Conservation (phyloP, 1,284 basidiomycete genomes). For the Thelephora terrestris region DNA sequence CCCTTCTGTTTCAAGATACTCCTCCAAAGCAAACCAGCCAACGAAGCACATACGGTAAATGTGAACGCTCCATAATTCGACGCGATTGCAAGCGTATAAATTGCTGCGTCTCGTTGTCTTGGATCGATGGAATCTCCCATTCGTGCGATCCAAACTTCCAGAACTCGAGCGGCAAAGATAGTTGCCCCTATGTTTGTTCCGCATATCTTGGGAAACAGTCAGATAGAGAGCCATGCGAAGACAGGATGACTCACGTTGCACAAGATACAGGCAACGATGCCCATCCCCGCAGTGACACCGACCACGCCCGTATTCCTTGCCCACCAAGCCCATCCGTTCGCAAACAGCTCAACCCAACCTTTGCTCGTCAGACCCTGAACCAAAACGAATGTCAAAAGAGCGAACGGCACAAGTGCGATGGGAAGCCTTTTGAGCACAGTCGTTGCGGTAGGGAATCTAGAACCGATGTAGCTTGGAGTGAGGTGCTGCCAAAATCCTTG, state of each 20-base stretch:
- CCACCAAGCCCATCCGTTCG: constrained; percentile 56
- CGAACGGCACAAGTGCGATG: constrained; percentile 80
- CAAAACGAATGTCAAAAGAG: constrained; percentile 92
- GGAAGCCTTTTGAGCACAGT: constrained; percentile 67
- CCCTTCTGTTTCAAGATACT: constrained; percentile 73
- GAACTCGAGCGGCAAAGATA: constrained; percentile 70
- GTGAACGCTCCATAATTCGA: constrained; percentile 91
- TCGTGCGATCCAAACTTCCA: constrained; percentile 30
- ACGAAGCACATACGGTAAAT: constrained; percentile 82
- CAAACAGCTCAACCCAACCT: constrained; percentile 91
- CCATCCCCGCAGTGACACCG: constrained; percentile 38
- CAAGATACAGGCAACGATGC: constrained; percentile 49
- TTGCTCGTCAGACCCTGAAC: constrained; percentile 77
- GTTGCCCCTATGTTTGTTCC: constrained; percentile 97
- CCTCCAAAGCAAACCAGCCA: constrained; percentile 87
- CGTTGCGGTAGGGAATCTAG: constrained; percentile 66
- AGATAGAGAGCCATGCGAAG: constrained; percentile 1
- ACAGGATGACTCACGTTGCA: constrained; percentile 57
- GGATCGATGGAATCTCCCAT: constrained; percentile 13
- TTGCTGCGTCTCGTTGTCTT: constrained; percentile 26
- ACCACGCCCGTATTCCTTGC: constrained; percentile 28
- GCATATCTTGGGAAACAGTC: constrained; percentile 36
- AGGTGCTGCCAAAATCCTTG: constrained; percentile 5
- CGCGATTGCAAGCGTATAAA: constrained; percentile 66
- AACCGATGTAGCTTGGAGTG: constrained; percentile 15